Evolutionary conservation across 2,329 filamentous ascomycete species (phyloP), one percentile per base, ranked within the genome.

Genomic region (Fusarium annulatum): DNA sequence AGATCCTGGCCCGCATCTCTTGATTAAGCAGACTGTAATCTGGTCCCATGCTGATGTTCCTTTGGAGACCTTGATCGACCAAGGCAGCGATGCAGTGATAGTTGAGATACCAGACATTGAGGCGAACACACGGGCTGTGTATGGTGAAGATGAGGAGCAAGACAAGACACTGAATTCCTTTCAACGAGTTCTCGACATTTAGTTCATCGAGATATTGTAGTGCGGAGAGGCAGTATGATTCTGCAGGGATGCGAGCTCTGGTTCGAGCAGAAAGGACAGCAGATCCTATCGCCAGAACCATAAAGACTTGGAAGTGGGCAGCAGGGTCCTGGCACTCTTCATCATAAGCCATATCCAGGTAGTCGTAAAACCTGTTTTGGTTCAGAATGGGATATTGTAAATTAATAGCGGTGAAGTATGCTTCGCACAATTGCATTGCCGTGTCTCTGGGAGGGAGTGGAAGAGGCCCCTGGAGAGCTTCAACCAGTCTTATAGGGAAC

Each of bases 51-150:
- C 82, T 84, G 11, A 88, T 82, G 57, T 87, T 83, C 28, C 87
- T 81, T 61, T 89, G 87, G 0, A 89, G 76, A 0, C 87, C 87
- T 3, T 89, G 73, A 49, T 89, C 87, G 6, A 89, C 78, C 2
- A 88, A 78, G 1, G 84, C 81, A 2, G 87, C 86, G 15, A 89
- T 80, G 43, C 86, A 88, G 67, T 88, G 87, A 60, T 89, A 89
- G 60, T 88, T 88, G 4, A 89, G 78, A 60, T 87, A 86, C 88
- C 87, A 89, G 2, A 87, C 80, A 62, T 87, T 88, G 8, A 88
- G 73, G 1, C 82, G 79, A 56, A 86, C 83, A 3, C 82, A 85
- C 0, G 87, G 85, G 66, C 84, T 88, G 41, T 88, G 84, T 18
- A 89, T 80, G 0, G 86, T 85, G 58, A 88, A 88, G 0, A 88